Evolutionary conservation across 306 rosid species (phyloP).

Genomic region (Gastrolobium bilobum): DNA sequence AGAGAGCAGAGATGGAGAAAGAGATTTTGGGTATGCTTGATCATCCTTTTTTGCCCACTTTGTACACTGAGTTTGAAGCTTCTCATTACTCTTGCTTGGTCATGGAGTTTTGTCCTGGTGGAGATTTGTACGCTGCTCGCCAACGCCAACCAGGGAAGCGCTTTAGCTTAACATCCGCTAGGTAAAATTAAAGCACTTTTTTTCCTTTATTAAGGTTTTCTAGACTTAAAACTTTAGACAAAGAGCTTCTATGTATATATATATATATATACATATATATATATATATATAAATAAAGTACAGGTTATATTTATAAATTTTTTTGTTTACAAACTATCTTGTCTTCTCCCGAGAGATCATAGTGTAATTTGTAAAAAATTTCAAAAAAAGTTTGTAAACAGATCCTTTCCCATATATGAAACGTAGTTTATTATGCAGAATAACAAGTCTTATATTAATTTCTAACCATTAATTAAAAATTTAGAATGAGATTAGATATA

Average conservation of each 20-base stretch:
- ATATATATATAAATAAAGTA: no score
- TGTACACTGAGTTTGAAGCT: constrained; percentile 89
- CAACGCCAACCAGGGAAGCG: constrained; percentile 81
- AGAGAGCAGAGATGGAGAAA: constrained; percentile 94
- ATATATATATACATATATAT: not conserved
- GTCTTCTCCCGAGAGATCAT: no score
- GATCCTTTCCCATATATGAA: no score
- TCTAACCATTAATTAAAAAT: no score
- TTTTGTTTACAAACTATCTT: no score
- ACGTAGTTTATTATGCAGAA: no score
- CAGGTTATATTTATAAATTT: no score
- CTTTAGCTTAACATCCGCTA: constrained; percentile 73
- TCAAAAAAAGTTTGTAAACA: no score
- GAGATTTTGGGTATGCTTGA: constrained; percentile 86
- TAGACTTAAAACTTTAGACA: not conserved
- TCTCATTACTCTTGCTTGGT: constrained; percentile 95
- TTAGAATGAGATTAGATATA: no score
- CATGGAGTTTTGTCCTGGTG: constrained; percentile 99
- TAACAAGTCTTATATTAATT: no score
- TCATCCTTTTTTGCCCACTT: constrained; percentile 92
- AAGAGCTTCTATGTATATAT: not conserved
- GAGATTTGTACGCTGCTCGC: constrained; percentile 86
- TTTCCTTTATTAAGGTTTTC: not conserved
- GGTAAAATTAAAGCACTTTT: constrained; percentile 53
- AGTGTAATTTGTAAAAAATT: no score